These are phyloP conservation scores for Remersonia thermophila DNA, from an alignment of 2,329 filamentous ascomycete genomes.

Conservation along the genomic window DNA sequence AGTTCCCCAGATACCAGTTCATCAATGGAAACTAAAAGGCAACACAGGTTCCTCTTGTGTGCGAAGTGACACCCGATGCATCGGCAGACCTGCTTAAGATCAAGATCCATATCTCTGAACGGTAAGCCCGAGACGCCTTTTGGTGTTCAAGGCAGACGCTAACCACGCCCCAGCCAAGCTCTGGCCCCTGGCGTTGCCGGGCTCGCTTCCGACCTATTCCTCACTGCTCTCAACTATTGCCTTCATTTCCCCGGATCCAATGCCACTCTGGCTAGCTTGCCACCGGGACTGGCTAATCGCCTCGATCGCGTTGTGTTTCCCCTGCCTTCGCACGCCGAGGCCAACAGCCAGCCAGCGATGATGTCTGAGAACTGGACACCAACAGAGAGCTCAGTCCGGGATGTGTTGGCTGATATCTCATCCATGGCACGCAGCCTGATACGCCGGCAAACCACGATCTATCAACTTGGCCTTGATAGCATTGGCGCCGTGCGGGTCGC, in stretches of 20 bases:
- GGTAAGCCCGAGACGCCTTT: no score
- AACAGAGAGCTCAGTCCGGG: conserved; percentile 40
- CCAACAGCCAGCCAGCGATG: no score
- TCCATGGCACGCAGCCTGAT: conserved; percentile 39
- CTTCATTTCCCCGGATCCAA: conserved; percentile 22
- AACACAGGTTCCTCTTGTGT: conserved; percentile 54
- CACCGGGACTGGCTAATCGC: conserved; percentile 10
- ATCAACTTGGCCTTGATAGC: conserved; percentile 80
- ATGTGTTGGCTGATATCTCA: conserved; percentile 47
- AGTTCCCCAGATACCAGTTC: no score
- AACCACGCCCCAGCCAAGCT: conserved; percentile 11
- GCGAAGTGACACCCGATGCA: conserved; percentile 54
- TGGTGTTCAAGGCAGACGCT: conserved; percentile 12
- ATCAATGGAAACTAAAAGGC: background rate
- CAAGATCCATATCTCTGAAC: conserved; percentile 52
- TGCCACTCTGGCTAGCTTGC: conserved; percentile 10
- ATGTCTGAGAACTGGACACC: conserved; percentile 38
- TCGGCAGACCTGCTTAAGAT: conserved; percentile 41
- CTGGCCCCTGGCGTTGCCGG: conserved; percentile 15
- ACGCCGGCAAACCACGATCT: conserved; percentile 56
- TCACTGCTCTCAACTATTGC: conserved; percentile 17
- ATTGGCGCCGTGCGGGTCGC: conserved; percentile 77
- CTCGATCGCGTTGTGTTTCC: no score
- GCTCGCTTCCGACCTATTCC: conserved; percentile 20
- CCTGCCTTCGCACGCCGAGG: no score